Evolutionary conservation across 2,329 filamentous ascomycete species (phyloP).

Genomic region (Biscogniauxia sp.): DNA sequence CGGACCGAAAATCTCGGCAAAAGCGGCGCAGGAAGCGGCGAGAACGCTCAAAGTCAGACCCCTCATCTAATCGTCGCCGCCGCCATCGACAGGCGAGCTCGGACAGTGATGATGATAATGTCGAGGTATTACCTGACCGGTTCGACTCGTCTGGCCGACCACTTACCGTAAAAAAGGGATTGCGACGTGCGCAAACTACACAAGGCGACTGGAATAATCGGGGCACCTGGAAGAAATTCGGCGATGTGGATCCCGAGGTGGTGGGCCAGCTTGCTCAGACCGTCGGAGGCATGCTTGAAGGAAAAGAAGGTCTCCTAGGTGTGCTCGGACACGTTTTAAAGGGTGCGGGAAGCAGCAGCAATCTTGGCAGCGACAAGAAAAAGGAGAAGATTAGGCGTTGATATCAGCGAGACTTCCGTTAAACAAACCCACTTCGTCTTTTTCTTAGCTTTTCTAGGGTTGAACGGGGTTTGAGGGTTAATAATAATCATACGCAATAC

Average conservation of each 20-base stretch:
- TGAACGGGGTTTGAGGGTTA: neutral
- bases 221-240: conserved; percentile 11
- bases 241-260: conserved; percentile 1
- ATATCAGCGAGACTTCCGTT: neutral
- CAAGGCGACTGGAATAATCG: conserved; percentile 8
- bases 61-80: conserved; percentile 18
- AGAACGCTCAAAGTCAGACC: conserved; percentile 24
- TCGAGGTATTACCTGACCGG: conserved; percentile 32
- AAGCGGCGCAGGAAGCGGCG: conserved; percentile 10
- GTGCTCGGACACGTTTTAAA: conserved; percentile 13
- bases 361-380: neutral
- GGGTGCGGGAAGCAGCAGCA: conserved; percentile 1
- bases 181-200: conserved; percentile 5
- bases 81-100: conserved; percentile 9
- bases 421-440: neutral
- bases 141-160: conserved; percentile 30
- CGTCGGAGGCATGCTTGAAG: conserved; percentile 11
- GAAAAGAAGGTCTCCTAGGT: conserved; percentile 12
- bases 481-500: neutral
- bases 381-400: neutral
- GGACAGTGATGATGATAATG: conserved; percentile 16
- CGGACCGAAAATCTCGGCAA: conserved; percentile 1
- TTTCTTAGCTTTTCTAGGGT: neutral
- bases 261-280: conserved; percentile 7
- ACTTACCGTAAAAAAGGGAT: conserved; percentile 11